phyloP scores from a whole-genome alignment of 106 monocot species.

The Acorus gramineus region DNA sequence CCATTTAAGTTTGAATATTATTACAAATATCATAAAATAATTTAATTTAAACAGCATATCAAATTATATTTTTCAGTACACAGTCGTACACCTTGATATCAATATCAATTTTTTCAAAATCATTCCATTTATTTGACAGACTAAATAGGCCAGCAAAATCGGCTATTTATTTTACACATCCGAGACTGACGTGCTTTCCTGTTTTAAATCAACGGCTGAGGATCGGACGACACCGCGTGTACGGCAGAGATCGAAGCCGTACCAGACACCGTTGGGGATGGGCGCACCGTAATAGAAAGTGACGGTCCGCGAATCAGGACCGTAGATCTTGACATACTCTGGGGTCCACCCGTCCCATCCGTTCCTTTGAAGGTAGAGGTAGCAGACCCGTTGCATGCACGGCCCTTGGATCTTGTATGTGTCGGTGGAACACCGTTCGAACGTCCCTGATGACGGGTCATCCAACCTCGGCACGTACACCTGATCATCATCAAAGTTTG shows the following conservation, averaged over 20 bases:
- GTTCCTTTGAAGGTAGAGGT: constrained; percentile 45
- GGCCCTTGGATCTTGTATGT: constrained; percentile 57
- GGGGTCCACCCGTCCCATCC: constrained; percentile 67
- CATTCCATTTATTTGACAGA: no score
- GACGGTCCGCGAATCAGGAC: constrained; percentile 15
- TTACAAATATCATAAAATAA: no score
- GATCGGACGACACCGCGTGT: no score
- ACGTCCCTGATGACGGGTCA: constrained; percentile 28
- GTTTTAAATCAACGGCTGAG: no score
- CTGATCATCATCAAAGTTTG: neutral
- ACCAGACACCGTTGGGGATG: constrained; percentile 51
- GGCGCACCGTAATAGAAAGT: constrained; percentile 51
- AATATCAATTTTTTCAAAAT: no score
- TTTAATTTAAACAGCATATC: no score
- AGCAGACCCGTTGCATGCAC: constrained; percentile 66
- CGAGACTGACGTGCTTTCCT: no score
- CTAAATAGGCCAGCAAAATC: no score
- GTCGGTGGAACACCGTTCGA: constrained; percentile 73
- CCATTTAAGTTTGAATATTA: no score
- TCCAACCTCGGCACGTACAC: constrained; percentile 54
- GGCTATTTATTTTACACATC: no score
- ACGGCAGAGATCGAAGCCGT: constrained; percentile 51
- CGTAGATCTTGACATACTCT: constrained; percentile 41
- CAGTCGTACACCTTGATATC: no score
- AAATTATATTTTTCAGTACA: no score